These are phyloP conservation scores for Meira nashicola DNA, from an alignment of 1,284 basidiomycete species.

Conservation along the genomic window DNA sequence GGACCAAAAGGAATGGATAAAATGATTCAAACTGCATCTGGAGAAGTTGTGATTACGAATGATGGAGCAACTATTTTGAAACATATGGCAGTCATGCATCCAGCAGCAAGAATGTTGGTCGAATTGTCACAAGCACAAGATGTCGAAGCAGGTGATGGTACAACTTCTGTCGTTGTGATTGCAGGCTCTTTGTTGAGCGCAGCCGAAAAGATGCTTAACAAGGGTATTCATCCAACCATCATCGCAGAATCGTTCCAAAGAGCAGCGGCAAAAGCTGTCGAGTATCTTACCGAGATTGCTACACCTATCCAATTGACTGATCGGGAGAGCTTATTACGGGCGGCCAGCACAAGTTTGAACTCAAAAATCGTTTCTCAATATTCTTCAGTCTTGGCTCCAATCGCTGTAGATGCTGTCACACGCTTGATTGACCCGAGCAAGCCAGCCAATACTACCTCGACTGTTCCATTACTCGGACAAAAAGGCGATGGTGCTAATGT, in stretches of 20 bases:
- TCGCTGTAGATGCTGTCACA: constrained; percentile 86
- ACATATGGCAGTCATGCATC: constrained; percentile 95
- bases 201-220: constrained; percentile 92
- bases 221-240: constrained; percentile 92
- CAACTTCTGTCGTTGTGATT: constrained; percentile 95
- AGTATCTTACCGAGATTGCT: constrained; percentile 87
- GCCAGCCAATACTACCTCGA: constrained; percentile 16
- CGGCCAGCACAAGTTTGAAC: constrained; percentile 90
- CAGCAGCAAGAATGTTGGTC: constrained; percentile 92
- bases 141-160: constrained; percentile 97
- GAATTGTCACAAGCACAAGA: constrained; percentile 98
- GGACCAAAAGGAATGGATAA: constrained; percentile 99
- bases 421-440: constrained; percentile 36
- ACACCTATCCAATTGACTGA: constrained; percentile 89
- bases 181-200: constrained; percentile 88
- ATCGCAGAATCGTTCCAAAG: constrained; percentile 93
- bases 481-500: constrained; percentile 57
- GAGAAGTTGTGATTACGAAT: constrained; percentile 96
- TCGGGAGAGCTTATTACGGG: constrained; percentile 76
- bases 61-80: constrained; percentile 97
- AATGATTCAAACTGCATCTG: constrained; percentile 97
- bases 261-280: constrained; percentile 86
- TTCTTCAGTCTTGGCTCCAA: constrained; percentile 91
- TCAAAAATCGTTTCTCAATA: constrained; percentile 99
- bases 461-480: constrained; percentile 14